Conservation (phyloP, 331 rosid genomes). For the Saraca asoca region DNA sequence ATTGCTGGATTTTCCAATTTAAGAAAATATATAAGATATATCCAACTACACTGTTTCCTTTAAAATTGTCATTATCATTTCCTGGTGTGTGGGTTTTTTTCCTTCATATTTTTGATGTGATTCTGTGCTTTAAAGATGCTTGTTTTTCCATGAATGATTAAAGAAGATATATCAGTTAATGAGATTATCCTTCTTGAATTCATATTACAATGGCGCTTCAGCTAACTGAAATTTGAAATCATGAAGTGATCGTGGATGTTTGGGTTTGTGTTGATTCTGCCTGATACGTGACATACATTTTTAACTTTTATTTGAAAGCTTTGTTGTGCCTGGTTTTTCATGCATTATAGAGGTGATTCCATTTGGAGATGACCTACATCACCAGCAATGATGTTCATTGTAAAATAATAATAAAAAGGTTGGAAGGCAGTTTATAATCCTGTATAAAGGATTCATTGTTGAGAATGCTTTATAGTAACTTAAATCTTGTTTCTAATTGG, state of each 20-base stretch:
- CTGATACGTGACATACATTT: too few species aligned
- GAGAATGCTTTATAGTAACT: too few species aligned
- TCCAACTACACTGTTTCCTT: background rate
- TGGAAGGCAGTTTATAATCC: too few species aligned
- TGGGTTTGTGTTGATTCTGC: background rate
- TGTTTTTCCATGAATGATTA: background rate
- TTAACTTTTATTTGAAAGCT: background rate
- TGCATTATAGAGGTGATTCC: background rate
- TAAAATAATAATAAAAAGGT: too few species aligned
- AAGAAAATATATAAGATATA: background rate
- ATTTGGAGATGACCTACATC: background rate
- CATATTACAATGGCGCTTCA: background rate
- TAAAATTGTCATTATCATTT: background rate
- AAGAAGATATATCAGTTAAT: constrained; percentile 7
- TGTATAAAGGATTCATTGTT: too few species aligned
- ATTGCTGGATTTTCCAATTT: constrained; percentile 10
- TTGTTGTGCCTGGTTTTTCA: background rate
- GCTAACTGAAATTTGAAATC: constrained; percentile 28
- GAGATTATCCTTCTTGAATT: background rate
- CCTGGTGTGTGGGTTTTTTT: background rate
- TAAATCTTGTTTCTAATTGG: too few species aligned
- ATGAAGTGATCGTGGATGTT: constrained; percentile 13
- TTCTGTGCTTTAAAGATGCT: background rate
- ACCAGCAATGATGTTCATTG: constrained; percentile 9
- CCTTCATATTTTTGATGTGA: background rate